Conservation (phyloP, 306 rosid genomes). For the Rosa persica region DNA sequence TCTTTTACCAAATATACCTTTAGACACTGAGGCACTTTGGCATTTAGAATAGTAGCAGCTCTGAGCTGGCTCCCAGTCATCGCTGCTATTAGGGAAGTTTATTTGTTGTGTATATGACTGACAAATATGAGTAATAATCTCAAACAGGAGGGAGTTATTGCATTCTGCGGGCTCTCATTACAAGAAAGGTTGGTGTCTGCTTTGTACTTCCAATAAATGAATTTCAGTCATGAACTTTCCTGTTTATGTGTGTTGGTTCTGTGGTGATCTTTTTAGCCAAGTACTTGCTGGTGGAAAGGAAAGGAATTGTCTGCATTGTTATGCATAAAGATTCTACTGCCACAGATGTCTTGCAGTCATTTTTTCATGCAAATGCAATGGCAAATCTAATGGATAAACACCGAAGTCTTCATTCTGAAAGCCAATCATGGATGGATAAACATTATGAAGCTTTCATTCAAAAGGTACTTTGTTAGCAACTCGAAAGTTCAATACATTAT, state of each 20-base stretch:
- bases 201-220: not conserved
- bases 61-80: constrained; percentile 18
- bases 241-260: constrained; percentile 17
- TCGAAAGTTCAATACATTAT: not conserved
- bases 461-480: constrained; percentile 48
- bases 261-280: constrained; percentile 47
- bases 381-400: constrained; percentile 40
- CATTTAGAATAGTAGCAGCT: constrained; percentile 17
- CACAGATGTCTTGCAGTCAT: constrained; percentile 62
- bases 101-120: constrained; percentile 5
- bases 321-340: constrained; percentile 81
- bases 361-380: constrained; percentile 68
- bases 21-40: constrained; percentile 1
- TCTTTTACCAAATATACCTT: not conserved
- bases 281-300: constrained; percentile 83
- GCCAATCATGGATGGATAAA: constrained; percentile 79
- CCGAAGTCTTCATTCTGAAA: constrained; percentile 57
- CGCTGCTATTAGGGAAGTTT: not conserved
- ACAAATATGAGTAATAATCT: constrained; percentile 23
- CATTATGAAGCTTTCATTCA: constrained; percentile 58
- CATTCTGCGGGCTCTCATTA: constrained; percentile 59
- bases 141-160: constrained; percentile 57
- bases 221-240: constrained; percentile 20
- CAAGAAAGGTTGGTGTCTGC: constrained; percentile 54
- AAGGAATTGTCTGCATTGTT: constrained; percentile 53